A percentile compares a stretch with the other conserved stretches of the same genome.
These are phyloP conservation scores for Teunomyces lycoperdinae DNA, from an alignment of 805 yeast species.

Conservation along the genomic window DNA sequence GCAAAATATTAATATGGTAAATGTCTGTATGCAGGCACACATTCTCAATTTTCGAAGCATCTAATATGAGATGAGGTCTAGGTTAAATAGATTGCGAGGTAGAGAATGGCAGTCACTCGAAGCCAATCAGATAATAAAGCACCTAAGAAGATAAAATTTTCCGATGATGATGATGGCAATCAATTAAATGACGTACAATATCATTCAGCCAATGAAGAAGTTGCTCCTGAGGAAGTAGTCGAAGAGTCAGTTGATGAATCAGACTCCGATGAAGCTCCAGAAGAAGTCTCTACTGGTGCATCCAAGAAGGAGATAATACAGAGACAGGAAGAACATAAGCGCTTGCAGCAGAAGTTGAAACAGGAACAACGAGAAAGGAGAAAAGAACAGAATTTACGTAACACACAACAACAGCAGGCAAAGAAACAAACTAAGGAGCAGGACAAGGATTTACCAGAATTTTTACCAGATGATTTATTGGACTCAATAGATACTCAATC, in stretches of 20 bases:
- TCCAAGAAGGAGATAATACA: conserved; percentile 26
- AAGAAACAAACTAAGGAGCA: conserved; percentile 17
- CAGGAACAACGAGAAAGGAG: conserved; percentile 33
- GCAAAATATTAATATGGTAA: neutral
- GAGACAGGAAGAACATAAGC: conserved; percentile 21
- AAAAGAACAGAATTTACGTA: conserved; percentile 30
- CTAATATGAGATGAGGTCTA: conserved; percentile 4
- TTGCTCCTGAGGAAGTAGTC: conserved; percentile 6
- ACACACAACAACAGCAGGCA: conserved; percentile 34
- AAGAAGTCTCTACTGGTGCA: conserved; percentile 37
- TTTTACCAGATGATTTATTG: conserved; percentile 40
- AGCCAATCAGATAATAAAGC: conserved; percentile 16
- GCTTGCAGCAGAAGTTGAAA: conserved; percentile 22
- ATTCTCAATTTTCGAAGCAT: conserved; percentile 2
- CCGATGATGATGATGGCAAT: conserved; percentile 22
- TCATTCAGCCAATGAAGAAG: conserved; percentile 16
- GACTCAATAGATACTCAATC: conserved; percentile 18
- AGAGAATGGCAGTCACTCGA: conserved; percentile 29
- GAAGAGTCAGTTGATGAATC: conserved; percentile 16
- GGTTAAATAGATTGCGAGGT: neutral
- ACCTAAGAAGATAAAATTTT: conserved; percentile 31
- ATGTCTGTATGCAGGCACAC: conserved; percentile 7
- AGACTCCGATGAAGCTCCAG: conserved; percentile 40
- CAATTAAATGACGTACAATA: conserved; percentile 10
- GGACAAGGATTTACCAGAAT: conserved; percentile 35